Evolutionary conservation across 345 rosid species (phyloP), one percentile per base, ranked within the genome.

Genomic region (Sisymbrium altissimum): DNA sequence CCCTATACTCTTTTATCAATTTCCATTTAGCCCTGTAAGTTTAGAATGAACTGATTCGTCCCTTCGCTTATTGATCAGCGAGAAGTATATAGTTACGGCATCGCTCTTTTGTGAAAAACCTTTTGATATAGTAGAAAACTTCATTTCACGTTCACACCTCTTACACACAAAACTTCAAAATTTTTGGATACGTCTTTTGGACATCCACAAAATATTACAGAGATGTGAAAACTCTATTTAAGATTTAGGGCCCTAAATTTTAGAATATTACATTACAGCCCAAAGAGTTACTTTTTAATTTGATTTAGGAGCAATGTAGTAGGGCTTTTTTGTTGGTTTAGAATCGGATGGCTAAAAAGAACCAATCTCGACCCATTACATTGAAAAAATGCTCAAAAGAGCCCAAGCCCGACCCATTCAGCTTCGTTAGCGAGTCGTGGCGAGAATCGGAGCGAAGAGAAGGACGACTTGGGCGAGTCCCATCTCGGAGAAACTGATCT

Each of bases 351-450:
- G 66, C 65, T 69, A 62, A 5, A 23, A 48, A 45, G 19, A 64
- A 56, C 75, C 71, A 6, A 64, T 50, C 36, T 21, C 68, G 57
- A 32, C 18, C 56, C 67, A 1, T n/a, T 68, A n/a, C n/a, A n/a
- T 61, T 6, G 38, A 1, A 8, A 2, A 21, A 56, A 9, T 15
- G 19, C 13, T 77, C 66, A 91, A 64, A 94, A 91, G 11, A 94
- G 82, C 39, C 95, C 96, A 62, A 86, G 81, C 35, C 86, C 87
- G 2, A 87, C 92, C 96, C 95, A 89, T 13, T 89, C 90, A 2
- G 86, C 80, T 44, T 88, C 96, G 0, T 68, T 56, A 45, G 59
- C 53, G 3, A 73, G 66, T n/a, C 82, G 84, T 21, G 97, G 96
- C 33, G 98, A 88, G 6, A 83, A 82, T 73, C 74, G 78, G n/a